Percentiles rank a stretch among this genome's conserved stretches.
These are phyloP conservation scores for Entomortierella parvispora DNA, from an alignment of 192 early-diverging fungal species.

Conservation along the genomic window DNA sequence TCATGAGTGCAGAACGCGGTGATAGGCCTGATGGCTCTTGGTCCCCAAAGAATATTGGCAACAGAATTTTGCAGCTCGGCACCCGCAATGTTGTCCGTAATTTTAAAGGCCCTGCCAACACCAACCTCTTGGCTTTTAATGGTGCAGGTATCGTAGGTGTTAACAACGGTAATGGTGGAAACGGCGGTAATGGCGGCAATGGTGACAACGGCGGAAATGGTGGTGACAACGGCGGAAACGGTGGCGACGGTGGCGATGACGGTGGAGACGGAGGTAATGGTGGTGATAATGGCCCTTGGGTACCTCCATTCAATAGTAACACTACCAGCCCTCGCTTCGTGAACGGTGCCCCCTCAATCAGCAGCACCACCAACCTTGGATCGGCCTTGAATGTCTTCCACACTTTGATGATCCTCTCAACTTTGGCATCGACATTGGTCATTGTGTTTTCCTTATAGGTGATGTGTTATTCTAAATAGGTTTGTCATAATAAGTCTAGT, in stretches of 20 bases:
- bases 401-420: slow-evolving; percentile 24
- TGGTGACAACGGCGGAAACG: background rate
- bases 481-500: background rate
- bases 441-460: background rate
- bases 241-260: background rate
- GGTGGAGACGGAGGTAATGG: background rate
- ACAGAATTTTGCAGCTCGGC: slow-evolving; percentile 37
- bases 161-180: background rate
- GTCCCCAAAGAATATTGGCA: slow-evolving; percentile 34
- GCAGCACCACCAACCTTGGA: slow-evolving; percentile 29
- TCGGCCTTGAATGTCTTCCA: slow-evolving; percentile 26
- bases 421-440: slow-evolving; percentile 20
- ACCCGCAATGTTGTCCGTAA: slow-evolving; percentile 42
- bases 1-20: slow-evolving; percentile 32
- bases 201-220: background rate
- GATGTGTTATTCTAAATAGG: background rate
- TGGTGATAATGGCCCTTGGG: slow-evolving; percentile 10
- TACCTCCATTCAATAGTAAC: background rate
- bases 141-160: slow-evolving; percentile 34
- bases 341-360: slow-evolving; percentile 20
- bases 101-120: slow-evolving; percentile 42
- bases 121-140: slow-evolving; percentile 53
- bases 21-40: slow-evolving; percentile 34
- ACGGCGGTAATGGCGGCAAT: background rate
- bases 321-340: slow-evolving; percentile 1